Evolutionary conservation across 2,329 filamentous ascomycete genomes (phyloP), one percentile per base, ranked within the genome.

Genomic region (Beauveria bassiana): DNA sequence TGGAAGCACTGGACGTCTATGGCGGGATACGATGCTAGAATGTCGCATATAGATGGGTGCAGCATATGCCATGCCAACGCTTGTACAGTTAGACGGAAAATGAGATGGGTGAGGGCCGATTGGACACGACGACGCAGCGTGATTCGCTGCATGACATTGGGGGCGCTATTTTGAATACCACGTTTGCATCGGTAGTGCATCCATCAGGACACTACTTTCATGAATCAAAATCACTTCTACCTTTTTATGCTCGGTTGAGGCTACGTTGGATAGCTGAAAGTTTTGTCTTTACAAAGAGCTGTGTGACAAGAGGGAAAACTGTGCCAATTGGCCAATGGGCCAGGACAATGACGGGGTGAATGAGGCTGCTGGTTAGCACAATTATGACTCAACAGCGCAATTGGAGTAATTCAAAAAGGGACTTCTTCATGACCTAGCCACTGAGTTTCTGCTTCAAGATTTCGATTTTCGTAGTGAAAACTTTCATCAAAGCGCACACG

Each of bases 101-200:
- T 40, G 26, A 28, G 20, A 42, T 55, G n/a, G 38, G 54, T 14
- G 43, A 46, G 42, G 28, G 24, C 22, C n/a, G 16, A 43, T 59
- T 52, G 46, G 45, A 31, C 26, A 59, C 38, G 42, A 58, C 31
- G 49, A 59, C 22, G 18, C 57, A 59, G 57, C 57, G 57, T 52
- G 47, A 51, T 52, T 59, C 57, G 57, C 57, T 59, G 57, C 57
- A 59, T 52, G 57, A 59, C 57, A 59, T 59, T 59, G 57, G 57
- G 57, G 57, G 57, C 57, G 57, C 57, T 59, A 51, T 59, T 59
- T 59, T 52, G 57, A 59, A 59, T 59, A 59, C 57, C 57, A 59
- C 47, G 57, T 59, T 59, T 59, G 57, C 57, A 52, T 59, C 24
- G 31, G 57, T 38, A 59, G 57, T 31, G 22, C 16, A 40, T 52